Base-by-base conservation (phyloP, 805 yeast species). In the Ascoidea asiatica region DNA sequence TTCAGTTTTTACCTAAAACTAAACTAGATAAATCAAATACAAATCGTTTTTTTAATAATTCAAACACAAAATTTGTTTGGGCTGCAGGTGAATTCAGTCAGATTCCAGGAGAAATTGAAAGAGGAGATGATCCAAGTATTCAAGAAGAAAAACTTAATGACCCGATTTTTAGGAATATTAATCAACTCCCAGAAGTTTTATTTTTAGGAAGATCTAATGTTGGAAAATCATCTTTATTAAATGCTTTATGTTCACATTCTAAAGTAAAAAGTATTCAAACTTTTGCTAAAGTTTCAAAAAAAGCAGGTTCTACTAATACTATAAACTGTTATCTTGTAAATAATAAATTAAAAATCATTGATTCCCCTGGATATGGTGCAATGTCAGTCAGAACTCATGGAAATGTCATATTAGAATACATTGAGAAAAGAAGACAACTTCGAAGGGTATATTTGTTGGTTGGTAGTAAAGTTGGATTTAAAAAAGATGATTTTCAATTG, bases 311-410 rank as follows among this genome's bases (percentile, higher is more conserved):
- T 49, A 75, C 80, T 0, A 66, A 66, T 46, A 65, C 90, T 4
- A 62, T 88, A 55, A 84, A 83, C 55, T 78, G 85, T 50, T 88
- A 71, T 61, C 19, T 47, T 37, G 61, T 83, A 11, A 82, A 82
- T 3, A 73, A 74, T 42, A 64, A 70, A 45, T 64, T 89, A 39
- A 65, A 86, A 48, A 53, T 89, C 3, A 74, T 87, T 2, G 97
- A 89, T 56, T 73, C 87, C 20, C 97, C 97, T 1, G 97, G 97
- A 0, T 89, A 89, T 58, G 97, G 97, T 2, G 70, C 62, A 37
- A 75, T 70, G 48, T 88, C 94, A 17, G 70, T 69, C 15, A 56
- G 54, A 6, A 62, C 66, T 51, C 95, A 89, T 56, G 97, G 96
- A 1, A 63, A 72, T 38, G 68, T 79, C 22, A 81, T 82, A 1